These are phyloP conservation scores for Striga asiatica DNA, from an alignment of 257 asterid species.

Conservation along the genomic window DNA sequence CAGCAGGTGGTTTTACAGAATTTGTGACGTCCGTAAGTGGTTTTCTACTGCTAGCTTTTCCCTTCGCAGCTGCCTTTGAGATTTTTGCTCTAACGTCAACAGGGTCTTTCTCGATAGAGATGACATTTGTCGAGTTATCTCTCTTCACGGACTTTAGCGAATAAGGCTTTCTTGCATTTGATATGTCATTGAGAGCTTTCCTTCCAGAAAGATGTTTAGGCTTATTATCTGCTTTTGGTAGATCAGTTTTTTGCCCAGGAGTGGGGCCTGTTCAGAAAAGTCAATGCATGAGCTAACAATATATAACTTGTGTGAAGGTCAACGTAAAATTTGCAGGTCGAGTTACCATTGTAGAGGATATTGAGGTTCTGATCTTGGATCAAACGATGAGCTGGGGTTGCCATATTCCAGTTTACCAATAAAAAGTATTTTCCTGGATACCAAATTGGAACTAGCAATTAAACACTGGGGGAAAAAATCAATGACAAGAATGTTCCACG, in stretches of 20 bases:
- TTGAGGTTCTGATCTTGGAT: constrained; percentile 69
- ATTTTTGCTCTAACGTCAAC: constrained; percentile 22
- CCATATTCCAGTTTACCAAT: constrained; percentile 33
- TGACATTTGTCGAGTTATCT: constrained; percentile 28
- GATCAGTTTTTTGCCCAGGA: constrained; percentile 40
- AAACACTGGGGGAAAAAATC: background rate
- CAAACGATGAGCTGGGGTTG: constrained; percentile 43
- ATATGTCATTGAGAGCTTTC: constrained; percentile 80
- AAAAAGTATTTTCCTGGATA: constrained; percentile 5
- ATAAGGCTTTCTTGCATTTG: constrained; percentile 62
- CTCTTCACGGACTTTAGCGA: constrained; percentile 32
- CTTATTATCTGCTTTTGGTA: constrained; percentile 34
- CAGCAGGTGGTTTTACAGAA: constrained; percentile 40
- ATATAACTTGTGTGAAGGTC: too few relatives aligned
- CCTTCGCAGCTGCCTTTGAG: constrained; percentile 40
- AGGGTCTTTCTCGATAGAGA: constrained; percentile 41
- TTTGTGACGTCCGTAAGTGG: constrained; percentile 78
- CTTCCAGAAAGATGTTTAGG: constrained; percentile 39
- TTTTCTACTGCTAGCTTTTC: constrained; percentile 47
- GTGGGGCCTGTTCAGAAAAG: constrained; percentile 20
- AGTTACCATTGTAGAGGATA: constrained; percentile 49
- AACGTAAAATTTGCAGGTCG: background rate
- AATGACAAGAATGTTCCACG: background rate
- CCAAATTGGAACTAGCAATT: constrained; percentile 3
- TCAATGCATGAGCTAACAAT: constrained; percentile 12